phyloP scores from a whole-genome alignment of 208 protist genomes.

The Kentomonas sorsogonicus region DNA sequence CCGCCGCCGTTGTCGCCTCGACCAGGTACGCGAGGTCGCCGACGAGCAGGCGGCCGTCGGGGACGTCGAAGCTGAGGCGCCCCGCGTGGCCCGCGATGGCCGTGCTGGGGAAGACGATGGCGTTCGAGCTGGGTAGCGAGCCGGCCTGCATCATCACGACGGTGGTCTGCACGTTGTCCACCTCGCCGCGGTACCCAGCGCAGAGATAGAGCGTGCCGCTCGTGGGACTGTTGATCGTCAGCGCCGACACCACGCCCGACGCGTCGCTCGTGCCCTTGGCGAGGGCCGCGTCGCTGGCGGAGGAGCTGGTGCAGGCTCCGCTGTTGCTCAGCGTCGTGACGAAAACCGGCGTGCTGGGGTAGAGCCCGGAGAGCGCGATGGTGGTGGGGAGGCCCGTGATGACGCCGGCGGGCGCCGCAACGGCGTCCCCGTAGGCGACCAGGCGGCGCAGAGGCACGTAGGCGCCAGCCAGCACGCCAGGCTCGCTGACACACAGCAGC shows the following conservation, averaged over 20 bases:
- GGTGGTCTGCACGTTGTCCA: conserved; percentile 16
- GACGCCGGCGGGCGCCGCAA: conserved; percentile 28
- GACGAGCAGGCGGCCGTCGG: conserved; percentile 24
- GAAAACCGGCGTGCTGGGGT: conserved; percentile 23
- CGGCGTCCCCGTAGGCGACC: conserved; percentile 39
- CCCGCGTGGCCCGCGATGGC: conserved; percentile 24
- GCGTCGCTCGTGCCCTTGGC: conserved; percentile 21
- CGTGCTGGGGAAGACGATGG: conserved; percentile 19
- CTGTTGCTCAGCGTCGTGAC: conserved; percentile 15
- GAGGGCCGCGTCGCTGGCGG: conserved; percentile 17
- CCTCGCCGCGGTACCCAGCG: conserved; percentile 44
- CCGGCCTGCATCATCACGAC: conserved; percentile 21
- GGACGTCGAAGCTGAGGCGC: conserved; percentile 36
- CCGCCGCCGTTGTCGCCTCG: not conserved
- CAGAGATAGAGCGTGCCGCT: conserved; percentile 31
- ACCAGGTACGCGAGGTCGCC: conserved; percentile 20
- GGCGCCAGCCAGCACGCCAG: conserved; percentile 14
- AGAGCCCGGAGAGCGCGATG: conserved; percentile 25
- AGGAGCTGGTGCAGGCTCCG: conserved; percentile 8
- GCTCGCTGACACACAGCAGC: conserved; percentile 43
- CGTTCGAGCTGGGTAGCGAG: conserved; percentile 8
- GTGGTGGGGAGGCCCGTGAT: conserved; percentile 20
- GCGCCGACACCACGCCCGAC: conserved; percentile 20
- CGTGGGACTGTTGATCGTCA: conserved; percentile 14
- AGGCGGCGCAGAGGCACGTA: conserved; percentile 27